Conservation (phyloP, 176 grass and related monocot species). For the Aegilops longissima region DNA sequence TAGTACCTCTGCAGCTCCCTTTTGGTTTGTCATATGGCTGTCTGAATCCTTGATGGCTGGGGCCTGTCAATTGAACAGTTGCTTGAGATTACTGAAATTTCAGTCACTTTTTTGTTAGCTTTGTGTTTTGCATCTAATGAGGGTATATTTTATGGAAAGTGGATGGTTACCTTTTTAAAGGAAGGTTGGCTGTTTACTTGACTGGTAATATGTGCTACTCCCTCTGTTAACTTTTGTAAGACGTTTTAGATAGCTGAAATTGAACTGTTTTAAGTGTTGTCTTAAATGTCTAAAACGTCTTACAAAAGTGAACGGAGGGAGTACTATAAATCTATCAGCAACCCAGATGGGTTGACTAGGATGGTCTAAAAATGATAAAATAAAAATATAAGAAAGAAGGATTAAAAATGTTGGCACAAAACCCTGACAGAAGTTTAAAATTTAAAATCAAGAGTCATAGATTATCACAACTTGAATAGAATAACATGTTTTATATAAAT, state of each 20-base stretch:
- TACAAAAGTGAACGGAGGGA: no score
- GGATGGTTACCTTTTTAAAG: neutral
- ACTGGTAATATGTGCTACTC: no score
- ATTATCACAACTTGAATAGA: neutral
- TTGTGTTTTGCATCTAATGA: neutral
- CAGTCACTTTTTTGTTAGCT: neutral
- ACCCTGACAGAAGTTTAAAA: neutral
- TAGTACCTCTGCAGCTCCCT: neutral
- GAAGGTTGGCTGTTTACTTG: no score
- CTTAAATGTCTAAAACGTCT: no score
- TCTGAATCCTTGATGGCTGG: neutral
- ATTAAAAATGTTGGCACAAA: neutral
- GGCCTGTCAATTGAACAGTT: neutral
- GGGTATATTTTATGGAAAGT: neutral
- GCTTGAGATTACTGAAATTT: neutral
- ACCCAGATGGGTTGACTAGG: neutral
- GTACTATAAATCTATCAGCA: no score
- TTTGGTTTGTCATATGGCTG: neutral
- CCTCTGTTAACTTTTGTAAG: no score
- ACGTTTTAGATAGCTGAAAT: no score
- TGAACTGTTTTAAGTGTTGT: no score
- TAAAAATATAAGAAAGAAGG: neutral
- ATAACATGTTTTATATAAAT: neutral
- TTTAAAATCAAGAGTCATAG: neutral
- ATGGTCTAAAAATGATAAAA: neutral